Evolutionary conservation across 768 basidiomycete genomes (phyloP).

Genomic region (Trametes punicea): DNA sequence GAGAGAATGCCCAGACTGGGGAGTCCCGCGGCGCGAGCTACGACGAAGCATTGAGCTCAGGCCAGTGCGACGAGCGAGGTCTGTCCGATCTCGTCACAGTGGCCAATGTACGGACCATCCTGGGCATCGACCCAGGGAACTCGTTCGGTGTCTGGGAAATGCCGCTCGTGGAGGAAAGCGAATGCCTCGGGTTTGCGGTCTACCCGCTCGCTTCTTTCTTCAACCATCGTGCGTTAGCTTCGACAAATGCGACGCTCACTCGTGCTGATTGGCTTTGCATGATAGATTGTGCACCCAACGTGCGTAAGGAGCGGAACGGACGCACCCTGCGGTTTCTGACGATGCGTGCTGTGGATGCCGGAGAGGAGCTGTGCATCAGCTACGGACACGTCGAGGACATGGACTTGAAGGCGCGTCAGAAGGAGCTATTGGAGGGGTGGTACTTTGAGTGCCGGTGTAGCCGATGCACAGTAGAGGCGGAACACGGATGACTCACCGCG

Average conservation of each 20-base stretch:
- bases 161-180: constrained; percentile 38
- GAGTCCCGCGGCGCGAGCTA: constrained; percentile 31
- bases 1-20: background rate
- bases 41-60: constrained; percentile 2
- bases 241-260: background rate
- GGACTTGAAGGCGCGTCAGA: constrained; percentile 32
- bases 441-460: constrained; percentile 53
- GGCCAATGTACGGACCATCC: constrained; percentile 46
- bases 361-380: constrained; percentile 58
- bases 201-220: constrained; percentile 63
- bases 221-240: constrained; percentile 52
- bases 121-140: constrained; percentile 62
- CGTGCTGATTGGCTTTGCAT: background rate
- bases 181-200: constrained; percentile 63
- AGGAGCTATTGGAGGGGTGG: constrained; percentile 47
- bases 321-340: constrained; percentile 48
- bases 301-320: constrained; percentile 44
- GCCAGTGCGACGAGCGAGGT: constrained; percentile 23
- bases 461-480: constrained; percentile 36
- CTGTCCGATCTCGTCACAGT: constrained; percentile 37
- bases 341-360: constrained; percentile 38
- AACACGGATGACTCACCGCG: background rate
- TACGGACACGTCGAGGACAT: constrained; percentile 44
- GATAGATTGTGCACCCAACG: constrained; percentile 51
- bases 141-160: constrained; percentile 67